Conservation (phyloP, 306 rosid genomes). For the Prunus armeniaca region DNA sequence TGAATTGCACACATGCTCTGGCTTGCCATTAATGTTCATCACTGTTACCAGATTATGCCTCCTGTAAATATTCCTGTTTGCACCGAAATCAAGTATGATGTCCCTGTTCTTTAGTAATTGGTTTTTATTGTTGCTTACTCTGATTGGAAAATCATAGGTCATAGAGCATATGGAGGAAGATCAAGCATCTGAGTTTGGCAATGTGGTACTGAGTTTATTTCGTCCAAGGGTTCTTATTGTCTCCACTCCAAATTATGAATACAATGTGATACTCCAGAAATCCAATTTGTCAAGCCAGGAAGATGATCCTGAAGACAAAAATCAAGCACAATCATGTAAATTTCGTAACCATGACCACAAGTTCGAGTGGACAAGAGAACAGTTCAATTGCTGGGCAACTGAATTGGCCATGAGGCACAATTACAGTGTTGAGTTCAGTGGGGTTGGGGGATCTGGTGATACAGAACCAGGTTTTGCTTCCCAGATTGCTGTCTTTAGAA, state of each 20-base stretch:
- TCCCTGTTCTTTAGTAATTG: background rate
- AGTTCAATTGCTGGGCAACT: constrained; percentile 79
- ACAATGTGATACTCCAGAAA: constrained; percentile 78
- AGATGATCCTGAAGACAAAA: constrained; percentile 68
- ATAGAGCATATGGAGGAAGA: constrained; percentile 98
- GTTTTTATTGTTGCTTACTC: background rate
- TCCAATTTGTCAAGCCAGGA: constrained; percentile 51
- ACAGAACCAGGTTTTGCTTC: constrained; percentile 95
- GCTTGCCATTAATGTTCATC: background rate
- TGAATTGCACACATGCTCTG: background rate
- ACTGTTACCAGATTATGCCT: background rate
- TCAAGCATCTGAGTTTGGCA: constrained; percentile 76
- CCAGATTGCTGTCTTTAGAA: constrained; percentile 87
- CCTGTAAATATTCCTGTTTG: background rate
- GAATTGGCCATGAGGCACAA: constrained; percentile 64
- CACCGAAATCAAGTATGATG: background rate
- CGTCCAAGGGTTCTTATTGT: constrained; percentile 79
- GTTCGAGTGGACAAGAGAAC: constrained; percentile 94
- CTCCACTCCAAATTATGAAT: constrained; percentile 93
- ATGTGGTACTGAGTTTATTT: constrained; percentile 64
- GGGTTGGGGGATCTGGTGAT: constrained; percentile 84
- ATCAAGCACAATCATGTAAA: constrained; percentile 53
- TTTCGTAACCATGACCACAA: constrained; percentile 96
- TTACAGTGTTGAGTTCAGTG: constrained; percentile 75
- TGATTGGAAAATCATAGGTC: constrained; percentile 45